Conservation (phyloP, 441 rosid genomes). For the Flueggea neowawraea region DNA sequence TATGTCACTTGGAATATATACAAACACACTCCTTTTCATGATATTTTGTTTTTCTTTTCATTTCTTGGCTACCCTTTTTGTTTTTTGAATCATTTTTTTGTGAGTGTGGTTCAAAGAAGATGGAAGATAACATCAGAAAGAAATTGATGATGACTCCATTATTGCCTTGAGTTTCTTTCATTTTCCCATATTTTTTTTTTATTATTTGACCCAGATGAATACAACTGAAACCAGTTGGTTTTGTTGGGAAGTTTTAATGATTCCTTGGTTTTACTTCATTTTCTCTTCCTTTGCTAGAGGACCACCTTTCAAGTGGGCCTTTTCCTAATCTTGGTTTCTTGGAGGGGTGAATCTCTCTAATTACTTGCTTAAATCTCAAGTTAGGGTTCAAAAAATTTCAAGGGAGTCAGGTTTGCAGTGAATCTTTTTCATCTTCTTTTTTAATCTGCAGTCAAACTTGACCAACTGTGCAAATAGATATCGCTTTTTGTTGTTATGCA, state of each 20-base stretch:
- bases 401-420: not conserved
- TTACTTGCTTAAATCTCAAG: conserved; percentile 27
- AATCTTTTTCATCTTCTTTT: not conserved
- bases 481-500: not conserved
- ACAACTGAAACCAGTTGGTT: conserved; percentile 23
- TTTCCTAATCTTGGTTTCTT: not conserved
- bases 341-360: not conserved
- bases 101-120: too few relatives aligned
- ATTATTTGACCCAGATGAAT: conserved; percentile 15
- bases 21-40: too few relatives aligned
- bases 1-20: conserved; percentile 16
- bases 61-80: too few relatives aligned
- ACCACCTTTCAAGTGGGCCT: conserved; percentile 2
- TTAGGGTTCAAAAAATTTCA: conserved; percentile 28
- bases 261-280: not conserved
- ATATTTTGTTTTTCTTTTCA: not conserved
- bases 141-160: too few relatives aligned
- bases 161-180: too few relatives aligned
- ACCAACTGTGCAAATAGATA: conserved; percentile 14
- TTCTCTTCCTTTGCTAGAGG: not conserved
- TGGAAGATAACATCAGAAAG: too few relatives aligned
- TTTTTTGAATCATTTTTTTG: too few relatives aligned
- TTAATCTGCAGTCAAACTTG: conserved; percentile 9
- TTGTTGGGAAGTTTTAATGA: not conserved
- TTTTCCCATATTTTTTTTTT: too few relatives aligned